These are phyloP conservation scores for Dryas integrifolia DNA, from an alignment of 331 rosid species.

Conservation along the genomic window DNA sequence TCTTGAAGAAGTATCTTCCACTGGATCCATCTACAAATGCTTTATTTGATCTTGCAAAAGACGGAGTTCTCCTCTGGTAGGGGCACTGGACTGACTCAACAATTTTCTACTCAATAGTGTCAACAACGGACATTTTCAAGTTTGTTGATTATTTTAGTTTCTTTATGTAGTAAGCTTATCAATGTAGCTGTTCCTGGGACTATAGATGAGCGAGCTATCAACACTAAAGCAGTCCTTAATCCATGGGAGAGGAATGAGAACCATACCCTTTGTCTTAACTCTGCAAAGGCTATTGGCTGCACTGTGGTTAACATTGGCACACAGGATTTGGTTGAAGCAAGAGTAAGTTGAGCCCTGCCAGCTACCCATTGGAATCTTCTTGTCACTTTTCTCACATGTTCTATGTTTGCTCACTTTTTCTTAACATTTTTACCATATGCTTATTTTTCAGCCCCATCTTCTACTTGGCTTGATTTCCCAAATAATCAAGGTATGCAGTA, in stretches of 20 bases:
- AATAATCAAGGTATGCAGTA: constrained; percentile 70
- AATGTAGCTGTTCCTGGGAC: constrained; percentile 95
- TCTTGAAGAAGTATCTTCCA: constrained; percentile 75
- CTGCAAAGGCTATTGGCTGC: constrained; percentile 98
- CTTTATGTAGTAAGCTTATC: constrained; percentile 66
- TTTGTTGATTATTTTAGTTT: constrained; percentile 21
- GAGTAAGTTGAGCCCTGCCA: constrained; percentile 53
- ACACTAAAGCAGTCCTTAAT: constrained; percentile 77
- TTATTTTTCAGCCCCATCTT: constrained; percentile 69
- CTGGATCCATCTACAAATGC: constrained; percentile 70
- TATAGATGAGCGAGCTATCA: constrained; percentile 93
- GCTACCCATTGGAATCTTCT: constrained; percentile 10
- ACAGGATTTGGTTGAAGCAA: constrained; percentile 81
- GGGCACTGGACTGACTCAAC: constrained; percentile 24
- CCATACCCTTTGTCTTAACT: constrained; percentile 89
- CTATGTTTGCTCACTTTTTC: constrained; percentile 19
- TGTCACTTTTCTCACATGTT: background rate
- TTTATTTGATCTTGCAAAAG: constrained; percentile 86
- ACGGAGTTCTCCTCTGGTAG: constrained; percentile 93
- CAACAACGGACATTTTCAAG: background rate
- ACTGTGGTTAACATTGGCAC: constrained; percentile 96
- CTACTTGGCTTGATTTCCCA: constrained; percentile 91
- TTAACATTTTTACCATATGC: constrained; percentile 16
- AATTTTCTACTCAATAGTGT: constrained; percentile 7
- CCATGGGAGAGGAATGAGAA: constrained; percentile 99